A percentile compares a stretch with the other conserved stretches of the same genome.
Conservation (phyloP, 2,329 filamentous ascomycete genomes). For the Cylindrodendrum hubeiense region DNA sequence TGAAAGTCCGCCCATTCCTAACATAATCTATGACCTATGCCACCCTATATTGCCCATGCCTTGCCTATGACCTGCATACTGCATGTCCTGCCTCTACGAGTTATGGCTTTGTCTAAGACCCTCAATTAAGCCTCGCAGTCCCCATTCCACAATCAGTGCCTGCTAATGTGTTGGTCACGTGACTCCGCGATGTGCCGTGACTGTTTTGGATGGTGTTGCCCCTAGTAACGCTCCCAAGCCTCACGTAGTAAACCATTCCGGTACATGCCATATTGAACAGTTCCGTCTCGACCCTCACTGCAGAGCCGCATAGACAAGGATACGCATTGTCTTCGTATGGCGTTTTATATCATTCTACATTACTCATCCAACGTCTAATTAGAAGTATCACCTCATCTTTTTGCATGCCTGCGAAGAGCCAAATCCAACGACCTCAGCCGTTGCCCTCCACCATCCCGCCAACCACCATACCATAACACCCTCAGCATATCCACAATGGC, state of each 20-base stretch:
- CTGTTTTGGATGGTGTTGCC: slow-evolving; percentile 9
- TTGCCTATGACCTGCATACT: neutral
- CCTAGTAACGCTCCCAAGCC: slow-evolving; percentile 4
- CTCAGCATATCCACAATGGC: slow-evolving; percentile 39
- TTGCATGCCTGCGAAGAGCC: neutral
- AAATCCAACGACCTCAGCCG: neutral
- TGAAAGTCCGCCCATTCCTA: neutral
- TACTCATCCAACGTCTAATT: neutral
- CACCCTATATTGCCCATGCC: neutral
- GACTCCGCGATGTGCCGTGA: neutral
- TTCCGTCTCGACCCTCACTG: neutral
- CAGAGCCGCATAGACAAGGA: slow-evolving; percentile 10
- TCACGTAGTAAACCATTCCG: neutral
- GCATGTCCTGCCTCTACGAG: neutral
- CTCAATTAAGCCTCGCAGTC: neutral
- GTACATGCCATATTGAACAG: neutral
- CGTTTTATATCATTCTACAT: neutral
- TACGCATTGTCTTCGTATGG: neutral
- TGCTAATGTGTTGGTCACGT: neutral
- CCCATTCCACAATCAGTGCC: neutral
- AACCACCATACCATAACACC: neutral
- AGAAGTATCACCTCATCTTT: slow-evolving; percentile 1
- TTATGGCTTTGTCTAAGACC: neutral
- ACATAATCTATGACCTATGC: neutral
- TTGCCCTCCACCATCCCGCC: neutral